Conservation (phyloP, 2,329 filamentous ascomycete genomes). For the Penicillium sclerotiorum region DNA sequence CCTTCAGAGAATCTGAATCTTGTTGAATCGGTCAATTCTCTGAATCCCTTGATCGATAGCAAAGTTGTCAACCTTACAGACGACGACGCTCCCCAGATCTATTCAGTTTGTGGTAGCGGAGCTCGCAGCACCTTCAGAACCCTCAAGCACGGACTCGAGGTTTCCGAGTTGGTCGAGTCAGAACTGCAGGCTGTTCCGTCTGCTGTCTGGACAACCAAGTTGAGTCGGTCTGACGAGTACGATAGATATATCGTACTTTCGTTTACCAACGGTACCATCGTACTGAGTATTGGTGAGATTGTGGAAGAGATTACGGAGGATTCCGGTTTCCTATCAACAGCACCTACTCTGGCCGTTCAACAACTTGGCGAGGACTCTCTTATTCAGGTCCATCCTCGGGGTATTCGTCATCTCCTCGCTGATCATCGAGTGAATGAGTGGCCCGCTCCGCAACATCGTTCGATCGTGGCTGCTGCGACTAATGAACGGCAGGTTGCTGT, state of each 20-base stretch:
- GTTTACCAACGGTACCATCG: slow-evolving; percentile 84
- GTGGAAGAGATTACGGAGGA: slow-evolving; percentile 88
- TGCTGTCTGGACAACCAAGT: slow-evolving; percentile 93
- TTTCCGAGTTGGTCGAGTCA: slow-evolving; percentile 94
- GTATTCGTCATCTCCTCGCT: slow-evolving; percentile 84
- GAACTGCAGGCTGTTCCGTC: slow-evolving; percentile 86
- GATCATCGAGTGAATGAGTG: slow-evolving; percentile 84
- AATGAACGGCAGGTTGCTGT: slow-evolving; percentile 93
- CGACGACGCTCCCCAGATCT: slow-evolving; percentile 96
- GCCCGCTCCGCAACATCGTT: slow-evolving; percentile 88
- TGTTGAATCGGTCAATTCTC: slow-evolving; percentile 80
- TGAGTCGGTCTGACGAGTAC: slow-evolving; percentile 77
- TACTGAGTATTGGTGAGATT: slow-evolving; percentile 93
- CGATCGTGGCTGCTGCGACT: slow-evolving; percentile 90
- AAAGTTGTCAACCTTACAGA: slow-evolving; percentile 88
- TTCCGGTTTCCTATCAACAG: slow-evolving; percentile 85
- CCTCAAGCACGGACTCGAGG: slow-evolving; percentile 88
- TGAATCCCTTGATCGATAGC: slow-evolving; percentile 90
- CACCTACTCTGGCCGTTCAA: slow-evolving; percentile 88
- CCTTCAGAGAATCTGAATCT: slow-evolving; percentile 78
- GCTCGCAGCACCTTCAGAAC: slow-evolving; percentile 88
- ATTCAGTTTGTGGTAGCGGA: slow-evolving; percentile 85
- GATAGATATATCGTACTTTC: slow-evolving; percentile 97
- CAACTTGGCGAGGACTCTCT: slow-evolving; percentile 91
- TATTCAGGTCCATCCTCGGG: slow-evolving; percentile 94